Base-by-base conservation (phyloP, 371 early-diverging fungal genomes). In the Saksenaea oblongispora region DNA sequence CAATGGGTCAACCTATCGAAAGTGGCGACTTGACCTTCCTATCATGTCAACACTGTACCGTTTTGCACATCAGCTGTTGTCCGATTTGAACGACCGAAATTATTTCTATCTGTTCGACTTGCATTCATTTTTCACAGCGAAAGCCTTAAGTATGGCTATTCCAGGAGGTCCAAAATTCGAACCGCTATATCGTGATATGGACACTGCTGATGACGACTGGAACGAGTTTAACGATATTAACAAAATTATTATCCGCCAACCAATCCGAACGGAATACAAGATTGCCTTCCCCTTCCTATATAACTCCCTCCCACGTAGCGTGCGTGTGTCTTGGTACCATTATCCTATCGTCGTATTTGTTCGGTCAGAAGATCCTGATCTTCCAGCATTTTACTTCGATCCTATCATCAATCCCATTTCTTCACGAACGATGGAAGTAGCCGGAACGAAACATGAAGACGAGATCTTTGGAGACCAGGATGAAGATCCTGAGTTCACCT, bases 151-250 rank as follows among this genome's bases (percentile, higher is more conserved):
- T 76, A 91, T 99, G 89, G 98, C 98, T n/a, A 95, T 99, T 68
- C 99, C 99, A 1, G 98, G 98, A 65, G 99, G 99, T 28, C 98
- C 98, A 34, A 97, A 97, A 69, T 99, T 98, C 58, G 99, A 99
- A 74, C 98, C 98, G 13, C 82, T 99, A 47, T 93, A 93, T 73
- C 89, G 95, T 37, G 99, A 98, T 72, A 84, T 94, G 66, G 97
- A 99, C 67, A 87, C 94, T 4, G 91, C 90, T 3, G 98, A 99
- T 73, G 98, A 99, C 70, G 98, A 99, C 80, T 99, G 99, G 99
- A 99, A 98, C 74, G 99, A 98, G 76, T 99, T 99, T 79, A 99
- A 99, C 84, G 99, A 99, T 72, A 97, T 99, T 83, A 95, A 96
- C 92, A 98, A 98, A 80, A 92, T 99, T 64, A 98, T 99, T 65